Evolutionary conservation across 805 yeast species (phyloP).

Genomic region (Metschnikowia arizonensis): DNA sequence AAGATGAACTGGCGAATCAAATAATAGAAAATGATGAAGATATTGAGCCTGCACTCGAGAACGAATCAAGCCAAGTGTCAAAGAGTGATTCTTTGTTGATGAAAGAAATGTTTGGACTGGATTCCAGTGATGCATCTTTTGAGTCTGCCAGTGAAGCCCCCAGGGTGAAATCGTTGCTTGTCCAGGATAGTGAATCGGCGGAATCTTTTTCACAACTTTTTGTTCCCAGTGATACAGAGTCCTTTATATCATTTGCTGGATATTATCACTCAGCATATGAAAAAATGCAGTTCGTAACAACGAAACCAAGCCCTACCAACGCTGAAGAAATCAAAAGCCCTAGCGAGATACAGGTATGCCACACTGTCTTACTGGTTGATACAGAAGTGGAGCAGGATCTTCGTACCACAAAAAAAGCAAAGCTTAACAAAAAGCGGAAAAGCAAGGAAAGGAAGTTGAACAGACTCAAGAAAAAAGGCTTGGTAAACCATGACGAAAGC

Average conservation of each 20-base stretch:
- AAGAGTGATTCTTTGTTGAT: neutral
- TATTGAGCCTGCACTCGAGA: neutral
- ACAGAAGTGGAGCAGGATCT: neutral
- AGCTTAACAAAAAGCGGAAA: constrained; percentile 9
- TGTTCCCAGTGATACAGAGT: neutral
- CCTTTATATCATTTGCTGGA: neutral
- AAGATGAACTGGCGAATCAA: neutral
- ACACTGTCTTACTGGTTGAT: neutral
- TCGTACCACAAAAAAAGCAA: constrained; percentile 1
- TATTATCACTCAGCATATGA: neutral
- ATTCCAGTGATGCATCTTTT: neutral
- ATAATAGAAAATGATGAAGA: neutral
- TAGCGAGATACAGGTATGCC: neutral
- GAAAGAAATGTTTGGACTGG: neutral
- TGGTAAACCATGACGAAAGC: neutral
- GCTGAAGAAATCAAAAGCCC: neutral
- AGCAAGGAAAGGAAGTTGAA: neutral
- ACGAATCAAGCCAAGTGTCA: neutral
- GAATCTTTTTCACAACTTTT: neutral
- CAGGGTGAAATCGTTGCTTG: neutral
- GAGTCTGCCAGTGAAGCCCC: neutral
- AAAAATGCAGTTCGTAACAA: neutral
- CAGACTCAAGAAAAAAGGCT: neutral
- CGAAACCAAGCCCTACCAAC: neutral
- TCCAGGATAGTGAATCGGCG: neutral